Conservation (phyloP, 2,329 filamentous ascomycete genomes). For the Stachybotrys chlorohalonatus region DNA sequence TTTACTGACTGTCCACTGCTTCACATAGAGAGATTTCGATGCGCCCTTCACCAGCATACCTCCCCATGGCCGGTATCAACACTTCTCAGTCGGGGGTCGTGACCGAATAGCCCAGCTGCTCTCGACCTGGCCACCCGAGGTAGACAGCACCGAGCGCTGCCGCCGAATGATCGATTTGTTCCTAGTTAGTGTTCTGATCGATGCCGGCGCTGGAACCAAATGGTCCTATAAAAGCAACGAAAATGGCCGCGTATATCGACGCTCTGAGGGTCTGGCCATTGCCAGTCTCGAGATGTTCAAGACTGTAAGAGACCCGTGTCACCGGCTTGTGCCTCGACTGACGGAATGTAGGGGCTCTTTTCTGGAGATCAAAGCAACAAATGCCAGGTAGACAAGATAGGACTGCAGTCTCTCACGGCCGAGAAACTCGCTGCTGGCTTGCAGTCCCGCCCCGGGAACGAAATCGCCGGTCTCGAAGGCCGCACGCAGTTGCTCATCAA, state of each 20-base stretch:
- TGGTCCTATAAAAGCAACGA: constrained; percentile 94
- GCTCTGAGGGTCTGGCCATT: constrained; percentile 81
- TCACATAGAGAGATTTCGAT: constrained; percentile 42
- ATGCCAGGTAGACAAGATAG: constrained; percentile 81
- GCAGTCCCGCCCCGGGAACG: constrained; percentile 74
- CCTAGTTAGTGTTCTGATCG: constrained; percentile 69
- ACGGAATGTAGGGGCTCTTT: constrained; percentile 58
- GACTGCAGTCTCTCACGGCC: constrained; percentile 63
- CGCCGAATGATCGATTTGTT: constrained; percentile 71
- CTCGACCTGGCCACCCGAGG: constrained; percentile 55
- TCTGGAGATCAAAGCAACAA: constrained; percentile 75
- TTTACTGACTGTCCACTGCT: constrained; percentile 4
- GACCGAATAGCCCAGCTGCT: constrained; percentile 66
- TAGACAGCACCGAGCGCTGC: constrained; percentile 66
- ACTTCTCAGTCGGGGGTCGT: constrained; percentile 71
- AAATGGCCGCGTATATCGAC: constrained; percentile 70
- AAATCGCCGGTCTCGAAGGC: constrained; percentile 77
- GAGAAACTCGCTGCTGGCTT: constrained; percentile 71
- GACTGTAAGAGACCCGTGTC: constrained; percentile 30
- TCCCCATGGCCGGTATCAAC: constrained; percentile 77
- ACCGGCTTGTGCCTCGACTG: constrained; percentile 3
- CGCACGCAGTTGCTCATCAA: constrained; percentile 70
- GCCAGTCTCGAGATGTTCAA: constrained; percentile 87
- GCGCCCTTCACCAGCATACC: constrained; percentile 58
- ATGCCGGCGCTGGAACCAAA: constrained; percentile 79